Evolutionary conservation across 2,329 filamentous ascomycete genomes (phyloP).

Genomic region (Fusarium proliferatum): DNA sequence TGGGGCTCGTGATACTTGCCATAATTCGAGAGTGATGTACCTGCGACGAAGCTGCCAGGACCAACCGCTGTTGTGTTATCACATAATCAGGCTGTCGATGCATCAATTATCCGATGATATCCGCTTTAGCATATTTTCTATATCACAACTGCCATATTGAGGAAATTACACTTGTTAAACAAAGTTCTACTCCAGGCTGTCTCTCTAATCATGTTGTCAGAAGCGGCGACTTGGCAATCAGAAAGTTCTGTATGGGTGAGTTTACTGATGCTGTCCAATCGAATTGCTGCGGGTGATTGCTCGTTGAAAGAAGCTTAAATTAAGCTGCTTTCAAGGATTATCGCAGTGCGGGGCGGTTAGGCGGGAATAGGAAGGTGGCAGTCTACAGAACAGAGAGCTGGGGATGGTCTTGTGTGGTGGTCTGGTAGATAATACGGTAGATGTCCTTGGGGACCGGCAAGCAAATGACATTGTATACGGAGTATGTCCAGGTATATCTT

Average conservation of each 20-base stretch:
- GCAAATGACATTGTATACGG: not conserved
- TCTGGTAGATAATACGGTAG: not conserved
- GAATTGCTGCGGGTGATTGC: not conserved
- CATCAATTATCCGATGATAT: not conserved
- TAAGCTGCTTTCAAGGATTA: slow-evolving; percentile 27
- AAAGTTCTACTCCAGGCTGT: not conserved
- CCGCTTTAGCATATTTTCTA: not conserved
- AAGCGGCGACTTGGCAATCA: not conserved
- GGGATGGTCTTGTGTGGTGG: slow-evolving; percentile 7
- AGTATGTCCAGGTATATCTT: not conserved
- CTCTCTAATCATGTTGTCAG: not conserved
- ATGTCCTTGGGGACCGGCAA: not conserved
- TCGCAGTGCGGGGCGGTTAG: slow-evolving; percentile 24
- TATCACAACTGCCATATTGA: not conserved
- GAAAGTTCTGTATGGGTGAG: not conserved
- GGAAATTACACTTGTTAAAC: not conserved
- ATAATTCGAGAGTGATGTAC: not conserved
- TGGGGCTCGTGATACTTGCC: not conserved
- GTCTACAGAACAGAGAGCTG: not conserved
- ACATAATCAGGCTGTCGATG: not conserved
- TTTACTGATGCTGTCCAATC: slow-evolving; percentile 1
- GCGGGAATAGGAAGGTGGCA: slow-evolving; percentile 41
- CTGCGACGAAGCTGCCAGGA: not conserved
- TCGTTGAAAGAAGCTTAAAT: slow-evolving; percentile 39
- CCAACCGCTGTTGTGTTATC: not conserved